phyloP scores from a whole-genome alignment of 2,329 filamentous ascomycete species.

The Annulohypoxylon truncatum region DNA sequence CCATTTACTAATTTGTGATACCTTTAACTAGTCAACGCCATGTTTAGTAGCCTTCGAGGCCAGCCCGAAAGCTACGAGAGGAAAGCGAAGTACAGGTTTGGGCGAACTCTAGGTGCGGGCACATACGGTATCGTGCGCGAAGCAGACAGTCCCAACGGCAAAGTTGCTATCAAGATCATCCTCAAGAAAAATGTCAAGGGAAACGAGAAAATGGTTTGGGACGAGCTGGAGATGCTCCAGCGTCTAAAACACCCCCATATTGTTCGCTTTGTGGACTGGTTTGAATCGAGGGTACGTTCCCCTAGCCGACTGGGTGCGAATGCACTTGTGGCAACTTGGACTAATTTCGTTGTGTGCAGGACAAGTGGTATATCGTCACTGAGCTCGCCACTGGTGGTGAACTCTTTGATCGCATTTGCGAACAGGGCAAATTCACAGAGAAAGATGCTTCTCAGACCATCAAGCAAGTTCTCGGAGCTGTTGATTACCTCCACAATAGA shows the following conservation, averaged over 20 bases:
- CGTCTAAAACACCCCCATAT: conserved; percentile 93
- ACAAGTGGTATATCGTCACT: conserved; percentile 99
- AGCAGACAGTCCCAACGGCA: conserved; percentile 83
- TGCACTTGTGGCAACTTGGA: conserved; percentile 1
- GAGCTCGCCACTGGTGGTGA: conserved; percentile 96
- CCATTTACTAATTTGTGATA: conserved; percentile 28
- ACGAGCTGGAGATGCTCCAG: conserved; percentile 95
- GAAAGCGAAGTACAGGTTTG: conserved; percentile 94
- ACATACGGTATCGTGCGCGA: conserved; percentile 99
- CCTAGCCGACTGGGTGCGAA: background rate
- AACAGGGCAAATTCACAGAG: conserved; percentile 97
- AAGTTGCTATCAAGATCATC: conserved; percentile 98
- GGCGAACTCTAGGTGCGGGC: conserved; percentile 91
- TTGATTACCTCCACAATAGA: conserved; percentile 92
- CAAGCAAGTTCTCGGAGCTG: conserved; percentile 89
- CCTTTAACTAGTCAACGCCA: conserved; percentile 75
- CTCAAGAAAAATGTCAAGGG: conserved; percentile 99
- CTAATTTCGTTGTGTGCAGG: conserved; percentile 63
- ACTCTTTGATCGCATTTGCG: conserved; percentile 97
- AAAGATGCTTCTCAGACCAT: conserved; percentile 98
- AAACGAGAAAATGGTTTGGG: conserved; percentile 98
- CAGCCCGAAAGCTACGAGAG: conserved; percentile 99
- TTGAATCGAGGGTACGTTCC: conserved; percentile 86
- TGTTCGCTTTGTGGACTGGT: conserved; percentile 98
- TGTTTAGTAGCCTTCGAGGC: conserved; percentile 95